A percentile compares a stretch with the other conserved stretches of the same genome.
Evolutionary conservation across 2,329 filamentous ascomycete species (phyloP).

Genomic region (Penicillium nordicum): DNA sequence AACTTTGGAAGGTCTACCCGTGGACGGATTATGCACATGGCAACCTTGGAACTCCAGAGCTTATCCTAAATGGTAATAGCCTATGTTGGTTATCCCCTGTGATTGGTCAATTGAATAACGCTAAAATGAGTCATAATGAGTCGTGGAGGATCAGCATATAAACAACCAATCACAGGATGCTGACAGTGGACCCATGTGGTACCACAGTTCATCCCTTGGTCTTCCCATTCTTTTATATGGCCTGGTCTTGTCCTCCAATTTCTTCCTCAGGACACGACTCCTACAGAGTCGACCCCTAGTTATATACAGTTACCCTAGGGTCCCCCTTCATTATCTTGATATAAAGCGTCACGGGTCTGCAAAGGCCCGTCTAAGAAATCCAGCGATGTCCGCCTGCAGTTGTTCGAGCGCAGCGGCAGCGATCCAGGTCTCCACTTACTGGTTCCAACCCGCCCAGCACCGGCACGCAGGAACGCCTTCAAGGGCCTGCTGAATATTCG

Average conservation of each 20-base stretch:
- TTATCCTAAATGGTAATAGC: neutral
- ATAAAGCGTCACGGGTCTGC: slow-evolving; percentile 23
- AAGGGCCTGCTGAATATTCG: slow-evolving; percentile 14
- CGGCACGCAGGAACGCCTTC: slow-evolving; percentile 17
- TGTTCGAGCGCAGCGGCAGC: slow-evolving; percentile 18
- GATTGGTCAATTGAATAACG: slow-evolving; percentile 11
- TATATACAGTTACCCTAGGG: slow-evolving; percentile 3
- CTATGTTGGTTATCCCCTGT: neutral
- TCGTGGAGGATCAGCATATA: slow-evolving; percentile 4
- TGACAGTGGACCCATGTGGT: neutral
- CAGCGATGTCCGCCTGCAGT: slow-evolving; percentile 23
- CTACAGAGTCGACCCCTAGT: slow-evolving; percentile 13
- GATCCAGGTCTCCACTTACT: slow-evolving; percentile 10
- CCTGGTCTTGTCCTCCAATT: neutral
- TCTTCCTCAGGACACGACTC: slow-evolving; percentile 24
- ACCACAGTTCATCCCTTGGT: slow-evolving; percentile 3
- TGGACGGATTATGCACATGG: no score
- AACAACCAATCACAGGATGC: slow-evolving; percentile 10
- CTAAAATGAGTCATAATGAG: slow-evolving; percentile 31
- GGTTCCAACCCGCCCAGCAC: slow-evolving; percentile 17
- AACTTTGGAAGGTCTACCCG: neutral
- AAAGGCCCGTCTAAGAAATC: slow-evolving; percentile 26
- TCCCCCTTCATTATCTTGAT: neutral
- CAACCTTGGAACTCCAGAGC: neutral
- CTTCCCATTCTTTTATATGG: slow-evolving; percentile 14